phyloP scores from a whole-genome alignment of 495 filamentous ascomycete species.

The Penicillium maclennaniae region DNA sequence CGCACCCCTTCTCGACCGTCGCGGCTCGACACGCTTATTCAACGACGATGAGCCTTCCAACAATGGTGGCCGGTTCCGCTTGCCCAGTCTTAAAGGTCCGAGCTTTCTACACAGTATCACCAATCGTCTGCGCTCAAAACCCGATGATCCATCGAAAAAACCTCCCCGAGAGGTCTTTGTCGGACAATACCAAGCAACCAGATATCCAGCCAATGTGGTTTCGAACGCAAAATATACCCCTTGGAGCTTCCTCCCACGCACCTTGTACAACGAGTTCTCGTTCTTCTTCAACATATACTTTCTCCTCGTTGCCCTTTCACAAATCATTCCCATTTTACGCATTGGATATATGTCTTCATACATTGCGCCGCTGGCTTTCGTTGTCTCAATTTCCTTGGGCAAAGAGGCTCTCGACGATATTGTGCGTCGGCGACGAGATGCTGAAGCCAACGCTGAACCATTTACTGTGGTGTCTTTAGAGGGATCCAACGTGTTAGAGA shows the following conservation, averaged over 20 bases:
- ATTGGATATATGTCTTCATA: conserved; percentile 97
- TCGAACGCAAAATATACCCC: conserved; percentile 99
- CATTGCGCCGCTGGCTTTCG: conserved; percentile 86
- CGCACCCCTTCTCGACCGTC: conserved; percentile 56
- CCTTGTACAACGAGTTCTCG: conserved; percentile 96
- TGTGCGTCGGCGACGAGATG: conserved; percentile 75
- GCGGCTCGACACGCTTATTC: conserved; percentile 29
- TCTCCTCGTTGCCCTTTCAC: conserved; percentile 87
- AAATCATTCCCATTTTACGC: conserved; percentile 80
- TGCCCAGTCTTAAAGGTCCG: conserved; percentile 30
- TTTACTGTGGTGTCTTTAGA: conserved; percentile 75
- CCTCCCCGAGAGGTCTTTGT: conserved; percentile 44
- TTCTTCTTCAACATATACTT: conserved; percentile 99
- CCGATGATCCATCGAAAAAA: conserved; percentile 25
- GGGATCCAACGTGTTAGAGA: conserved; percentile 44
- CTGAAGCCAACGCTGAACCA: conserved; percentile 89
- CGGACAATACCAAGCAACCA: conserved; percentile 37
- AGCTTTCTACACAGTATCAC: conserved; percentile 19
- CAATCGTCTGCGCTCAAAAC: conserved; percentile 6
- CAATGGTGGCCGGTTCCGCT: conserved; percentile 24
- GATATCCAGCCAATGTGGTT: conserved; percentile 67
- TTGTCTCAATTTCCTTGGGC: conserved; percentile 83
- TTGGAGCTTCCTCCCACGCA: conserved; percentile 88
- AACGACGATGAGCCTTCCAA: conserved; percentile 26
- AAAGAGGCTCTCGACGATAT: conserved; percentile 98